Conservation (phyloP, 352 stramenopile genomes). For the Halophytophthora batemanensis region DNA sequence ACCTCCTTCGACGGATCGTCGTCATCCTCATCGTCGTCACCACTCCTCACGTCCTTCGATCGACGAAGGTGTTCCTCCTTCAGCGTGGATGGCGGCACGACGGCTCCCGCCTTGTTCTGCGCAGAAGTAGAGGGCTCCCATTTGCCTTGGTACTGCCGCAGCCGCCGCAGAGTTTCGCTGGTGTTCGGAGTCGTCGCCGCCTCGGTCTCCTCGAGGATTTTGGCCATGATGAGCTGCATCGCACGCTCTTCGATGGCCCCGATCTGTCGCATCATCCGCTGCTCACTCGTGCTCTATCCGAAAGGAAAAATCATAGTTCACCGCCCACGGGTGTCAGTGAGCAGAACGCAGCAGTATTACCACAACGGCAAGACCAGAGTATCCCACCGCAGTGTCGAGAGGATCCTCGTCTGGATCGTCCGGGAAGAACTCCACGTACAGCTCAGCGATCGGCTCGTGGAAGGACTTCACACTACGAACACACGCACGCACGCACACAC, state of each 20-base stretch:
- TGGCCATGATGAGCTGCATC: slow-evolving; percentile 63
- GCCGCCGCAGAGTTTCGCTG: slow-evolving; percentile 46
- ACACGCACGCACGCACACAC: no score
- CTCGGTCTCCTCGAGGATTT: slow-evolving; percentile 51
- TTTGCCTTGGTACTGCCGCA: slow-evolving; percentile 48
- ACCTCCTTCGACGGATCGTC: slow-evolving; percentile 14
- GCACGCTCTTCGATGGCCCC: slow-evolving; percentile 56
- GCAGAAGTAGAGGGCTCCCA: slow-evolving; percentile 4
- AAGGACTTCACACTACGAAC: slow-evolving; percentile 40
- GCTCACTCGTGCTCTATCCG: slow-evolving; percentile 13
- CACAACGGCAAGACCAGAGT: neutral
- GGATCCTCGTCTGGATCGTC: slow-evolving; percentile 32
- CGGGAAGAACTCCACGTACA: slow-evolving; percentile 50
- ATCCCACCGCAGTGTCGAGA: slow-evolving; percentile 38
- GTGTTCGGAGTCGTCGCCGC: slow-evolving; percentile 11
- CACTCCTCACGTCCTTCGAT: slow-evolving; percentile 10
- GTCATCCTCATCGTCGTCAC: slow-evolving; percentile 19
- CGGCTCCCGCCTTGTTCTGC: neutral
- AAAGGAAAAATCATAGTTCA: neutral
- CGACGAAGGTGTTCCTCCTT: slow-evolving; percentile 8
- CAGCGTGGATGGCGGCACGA: slow-evolving; percentile 27
- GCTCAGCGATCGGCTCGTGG: slow-evolving; percentile 49
- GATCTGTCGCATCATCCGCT: slow-evolving; percentile 38
- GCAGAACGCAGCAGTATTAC: no score
- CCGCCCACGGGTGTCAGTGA: neutral